Base-by-base conservation (phyloP, 2,329 filamentous ascomycete genomes). In the Colletotrichum cordylinicola region DNA sequence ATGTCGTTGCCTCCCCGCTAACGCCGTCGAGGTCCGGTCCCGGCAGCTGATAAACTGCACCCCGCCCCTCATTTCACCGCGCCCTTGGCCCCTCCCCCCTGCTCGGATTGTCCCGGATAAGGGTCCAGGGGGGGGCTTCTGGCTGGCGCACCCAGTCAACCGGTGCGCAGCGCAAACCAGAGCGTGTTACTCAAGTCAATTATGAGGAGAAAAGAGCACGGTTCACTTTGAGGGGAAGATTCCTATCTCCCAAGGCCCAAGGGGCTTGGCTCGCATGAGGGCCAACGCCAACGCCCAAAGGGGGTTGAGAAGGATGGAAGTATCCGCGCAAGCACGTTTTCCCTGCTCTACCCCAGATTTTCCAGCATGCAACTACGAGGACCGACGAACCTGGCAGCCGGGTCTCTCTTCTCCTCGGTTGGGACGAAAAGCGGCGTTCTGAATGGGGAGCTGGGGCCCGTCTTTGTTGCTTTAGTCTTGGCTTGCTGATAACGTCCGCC, bases 71-170 rank as follows among this genome's bases (percentile, higher is more conserved):
- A 64, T 70, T 37, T 18, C 55, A 48, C n/a, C 9, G 13, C 29
- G 67, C n/a, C 37, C 43, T 52, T 69, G 67, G 67, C 1, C 3
- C 21, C 1, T 2, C 21, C 24, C 52, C 67, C 67, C 24, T 70
- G 67, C 67, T 37, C 67, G 67, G 67, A 62, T 70, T 70, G 35
- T 70, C 35, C 67, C 67, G 67, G 67, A 70, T 70, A 70, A 70
- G 37, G 56, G 33, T 62, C 56, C 56, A 62, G 27, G 12, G 12
- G 12, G 12, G 35, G 18, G 3, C 16, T 31, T 61, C 56, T 61
- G 24, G 56, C 33, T 35, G 56, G 56, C 56, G 56, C 18, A 29
- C n/a, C 29, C 31, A 52, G 48, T 58, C 66, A 56, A 68, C 43
- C 6, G 43, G 43, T 52, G 43, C n/a, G 8, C 10, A 52, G n/a